A percentile compares a stretch with the other conserved stretches of the same genome.
Evolutionary conservation across 2,329 filamentous ascomycete genomes (phyloP).

Genomic region (Didymella exigua): DNA sequence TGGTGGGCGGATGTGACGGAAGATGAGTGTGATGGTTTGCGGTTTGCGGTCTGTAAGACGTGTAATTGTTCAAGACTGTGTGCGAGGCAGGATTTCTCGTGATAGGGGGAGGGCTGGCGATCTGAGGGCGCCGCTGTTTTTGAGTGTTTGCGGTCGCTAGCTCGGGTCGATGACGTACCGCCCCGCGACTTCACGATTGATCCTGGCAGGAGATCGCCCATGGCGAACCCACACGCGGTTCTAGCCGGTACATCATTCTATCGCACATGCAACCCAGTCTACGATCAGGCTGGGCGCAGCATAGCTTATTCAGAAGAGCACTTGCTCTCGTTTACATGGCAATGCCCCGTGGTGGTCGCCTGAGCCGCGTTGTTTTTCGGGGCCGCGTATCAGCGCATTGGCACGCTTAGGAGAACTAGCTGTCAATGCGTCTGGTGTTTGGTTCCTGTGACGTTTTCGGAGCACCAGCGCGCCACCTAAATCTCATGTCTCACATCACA

Average conservation of each 20-base stretch:
- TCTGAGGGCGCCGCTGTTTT: conserved; percentile 18
- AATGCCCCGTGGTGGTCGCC: not conserved
- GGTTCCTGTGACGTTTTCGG: conserved; percentile 12
- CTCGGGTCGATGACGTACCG: conserved; percentile 15
- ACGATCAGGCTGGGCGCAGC: conserved; percentile 13
- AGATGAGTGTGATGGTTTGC: not conserved
- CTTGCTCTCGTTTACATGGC: conserved; percentile 6
- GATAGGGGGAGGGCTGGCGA: conserved; percentile 8
- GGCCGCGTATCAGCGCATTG: not conserved
- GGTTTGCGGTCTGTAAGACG: not conserved
- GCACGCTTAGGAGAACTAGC: not conserved
- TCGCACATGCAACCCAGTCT: conserved; percentile 17
- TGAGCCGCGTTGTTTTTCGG: not conserved
- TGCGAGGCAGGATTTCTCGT: conserved; percentile 3
- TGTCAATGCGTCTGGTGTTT: conserved; percentile 1
- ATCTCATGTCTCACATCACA: conserved; percentile 2
- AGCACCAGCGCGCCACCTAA: not conserved
- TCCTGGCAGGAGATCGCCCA: conserved; percentile 15
- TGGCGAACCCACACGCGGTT: conserved; percentile 15
- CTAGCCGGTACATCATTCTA: conserved; percentile 19
- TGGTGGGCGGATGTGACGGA: conserved; percentile 48
- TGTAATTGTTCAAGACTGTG: not conserved
- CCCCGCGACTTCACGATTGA: conserved; percentile 11
- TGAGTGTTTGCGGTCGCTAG: conserved; percentile 19
- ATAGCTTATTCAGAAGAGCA: not conserved